These are phyloP conservation scores for Suhomyces wounanorum DNA, from an alignment of 1,139 yeast genomes.

Conservation along the genomic window DNA sequence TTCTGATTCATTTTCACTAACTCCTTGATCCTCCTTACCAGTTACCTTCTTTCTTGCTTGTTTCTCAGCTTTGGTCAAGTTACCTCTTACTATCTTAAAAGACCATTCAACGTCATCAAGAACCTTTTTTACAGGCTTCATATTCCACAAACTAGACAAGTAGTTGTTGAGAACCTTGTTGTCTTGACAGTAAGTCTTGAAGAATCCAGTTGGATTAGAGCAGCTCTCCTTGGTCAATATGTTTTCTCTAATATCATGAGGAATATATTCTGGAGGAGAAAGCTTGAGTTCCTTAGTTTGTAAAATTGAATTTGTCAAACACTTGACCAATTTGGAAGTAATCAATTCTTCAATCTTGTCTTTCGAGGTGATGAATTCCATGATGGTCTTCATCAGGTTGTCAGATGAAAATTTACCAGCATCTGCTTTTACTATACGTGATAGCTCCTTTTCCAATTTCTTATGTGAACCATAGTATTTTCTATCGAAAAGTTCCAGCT, in stretches of 20 bases:
- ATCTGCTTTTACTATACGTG: constrained; percentile 30
- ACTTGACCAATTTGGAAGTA: constrained; percentile 37
- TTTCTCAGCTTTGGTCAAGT: constrained; percentile 49
- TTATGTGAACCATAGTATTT: constrained; percentile 52
- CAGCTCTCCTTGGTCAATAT: constrained; percentile 30
- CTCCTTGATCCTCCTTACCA: constrained; percentile 25
- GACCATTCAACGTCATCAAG: constrained; percentile 56
- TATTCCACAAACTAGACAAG: constrained; percentile 62
- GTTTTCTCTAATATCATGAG: constrained; percentile 24
- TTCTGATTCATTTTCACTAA: constrained; percentile 21
- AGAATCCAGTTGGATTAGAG: constrained; percentile 51
- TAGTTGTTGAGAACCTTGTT: constrained; percentile 43
- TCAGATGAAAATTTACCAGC: constrained; percentile 21
- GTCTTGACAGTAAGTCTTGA: constrained; percentile 47
- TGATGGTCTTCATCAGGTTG: constrained; percentile 26
- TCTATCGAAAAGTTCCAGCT: constrained; percentile 47
- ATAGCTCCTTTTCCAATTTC: constrained; percentile 42
- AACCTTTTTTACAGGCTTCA: constrained; percentile 49
- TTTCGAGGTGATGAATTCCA: constrained; percentile 22
- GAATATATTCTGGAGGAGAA: constrained; percentile 38
- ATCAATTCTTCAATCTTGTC: constrained; percentile 29
- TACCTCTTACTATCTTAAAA: constrained; percentile 61
- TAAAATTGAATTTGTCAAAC: constrained; percentile 27
- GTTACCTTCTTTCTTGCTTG: constrained; percentile 30
- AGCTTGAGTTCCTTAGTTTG: constrained; percentile 28